Conservation (phyloP, 1,284 basidiomycete species). For the Irpex sp. region DNA sequence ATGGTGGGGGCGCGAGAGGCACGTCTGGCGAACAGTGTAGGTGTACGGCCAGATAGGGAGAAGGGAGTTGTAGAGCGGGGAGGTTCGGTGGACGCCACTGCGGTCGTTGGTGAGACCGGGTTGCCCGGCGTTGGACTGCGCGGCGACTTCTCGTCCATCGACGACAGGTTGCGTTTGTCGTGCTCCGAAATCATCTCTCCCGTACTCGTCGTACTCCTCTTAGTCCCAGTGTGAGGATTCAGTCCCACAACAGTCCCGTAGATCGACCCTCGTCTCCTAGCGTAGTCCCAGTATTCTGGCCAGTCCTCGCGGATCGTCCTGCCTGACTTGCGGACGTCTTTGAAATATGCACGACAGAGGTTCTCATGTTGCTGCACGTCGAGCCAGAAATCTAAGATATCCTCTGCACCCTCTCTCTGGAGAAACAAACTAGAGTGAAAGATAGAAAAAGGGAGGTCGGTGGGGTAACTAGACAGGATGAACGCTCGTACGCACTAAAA, state of each 20-base stretch:
- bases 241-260: slow-evolving; percentile 89
- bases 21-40: slow-evolving; percentile 63
- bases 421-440: slow-evolving; percentile 66
- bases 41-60: slow-evolving; percentile 67
- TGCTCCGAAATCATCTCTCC: slow-evolving; percentile 61
- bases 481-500: slow-evolving; percentile 77
- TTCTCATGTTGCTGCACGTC: slow-evolving; percentile 99
- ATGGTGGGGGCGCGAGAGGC: slow-evolving; percentile 81
- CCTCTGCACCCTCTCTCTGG: slow-evolving; percentile 91
- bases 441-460: neutral
- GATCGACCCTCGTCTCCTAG: slow-evolving; percentile 81
- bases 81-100: slow-evolving; percentile 32
- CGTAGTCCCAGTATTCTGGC: slow-evolving; percentile 95
- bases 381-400: slow-evolving; percentile 97
- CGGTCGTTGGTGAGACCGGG: slow-evolving; percentile 42
- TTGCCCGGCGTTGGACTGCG: slow-evolving; percentile 50
- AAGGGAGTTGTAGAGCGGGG: slow-evolving; percentile 76
- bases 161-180: slow-evolving; percentile 57
- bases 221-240: slow-evolving; percentile 47
- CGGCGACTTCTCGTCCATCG: slow-evolving; percentile 40
- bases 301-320: slow-evolving; percentile 91
- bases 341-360: slow-evolving; percentile 97
- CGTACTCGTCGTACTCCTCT: slow-evolving; percentile 75
- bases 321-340: slow-evolving; percentile 93
- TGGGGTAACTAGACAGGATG: slow-evolving; percentile 8